Conservation (phyloP, 176 grass and related monocot genomes). For the Raddia guianensis region DNA sequence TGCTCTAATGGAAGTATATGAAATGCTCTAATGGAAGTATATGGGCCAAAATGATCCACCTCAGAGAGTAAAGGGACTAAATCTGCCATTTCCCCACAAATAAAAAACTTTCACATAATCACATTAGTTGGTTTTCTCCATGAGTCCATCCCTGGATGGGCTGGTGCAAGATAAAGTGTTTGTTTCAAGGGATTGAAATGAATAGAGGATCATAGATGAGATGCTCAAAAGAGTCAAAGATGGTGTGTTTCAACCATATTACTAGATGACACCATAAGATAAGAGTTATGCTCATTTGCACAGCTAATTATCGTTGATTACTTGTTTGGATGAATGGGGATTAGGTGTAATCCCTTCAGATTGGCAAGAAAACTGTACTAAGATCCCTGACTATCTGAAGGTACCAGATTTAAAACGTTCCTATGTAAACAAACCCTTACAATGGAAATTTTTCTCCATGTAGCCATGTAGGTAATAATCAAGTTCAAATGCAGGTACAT, state of each 20-base stretch:
- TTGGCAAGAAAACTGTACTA: no score
- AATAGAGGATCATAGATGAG: conserved; percentile 1
- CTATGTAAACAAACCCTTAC: no score
- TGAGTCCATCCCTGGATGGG: neutral
- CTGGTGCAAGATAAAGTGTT: conserved; percentile 4
- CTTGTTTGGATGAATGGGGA: no score
- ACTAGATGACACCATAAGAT: neutral
- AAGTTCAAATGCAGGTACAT: conserved; percentile 14
- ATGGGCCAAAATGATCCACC: neutral
- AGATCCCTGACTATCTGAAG: no score
- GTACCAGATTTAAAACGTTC: no score
- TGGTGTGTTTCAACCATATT: conserved; percentile 9
- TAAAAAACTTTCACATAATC: conserved; percentile 7
- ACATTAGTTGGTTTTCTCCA: neutral
- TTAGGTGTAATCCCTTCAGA: no score
- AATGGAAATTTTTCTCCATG: neutral
- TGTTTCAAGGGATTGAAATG: neutral
- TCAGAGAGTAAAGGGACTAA: neutral
- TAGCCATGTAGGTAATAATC: conserved; percentile 4
- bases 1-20: neutral
- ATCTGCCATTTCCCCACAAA: neutral
- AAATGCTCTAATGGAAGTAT: neutral
- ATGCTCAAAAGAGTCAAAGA: neutral
- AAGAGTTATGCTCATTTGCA: neutral
- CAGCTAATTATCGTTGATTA: conserved; percentile 10